Base-by-base conservation (phyloP, 1,139 yeast genomes). In the Diutina ranongensis region DNA sequence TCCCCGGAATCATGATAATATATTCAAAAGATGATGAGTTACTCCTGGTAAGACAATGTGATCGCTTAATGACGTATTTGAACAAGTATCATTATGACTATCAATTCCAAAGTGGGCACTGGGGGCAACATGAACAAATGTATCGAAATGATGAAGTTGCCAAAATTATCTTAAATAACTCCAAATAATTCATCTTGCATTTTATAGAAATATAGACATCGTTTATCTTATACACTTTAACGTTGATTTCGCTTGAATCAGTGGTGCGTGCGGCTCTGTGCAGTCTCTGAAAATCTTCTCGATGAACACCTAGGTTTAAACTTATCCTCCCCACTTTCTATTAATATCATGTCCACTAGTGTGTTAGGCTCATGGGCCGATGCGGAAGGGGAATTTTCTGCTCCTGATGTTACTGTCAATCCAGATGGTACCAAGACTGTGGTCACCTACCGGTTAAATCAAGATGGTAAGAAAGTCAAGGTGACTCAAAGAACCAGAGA, bases 401-500 rank as follows among this genome's bases (percentile, higher is more conserved):
- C 77, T 46, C 82, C 94, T 46, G 83, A 79, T 60, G 74, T 85
- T 57, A 83, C 80, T 49, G 76, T 76, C 47, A 86, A 87, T 62
- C 71, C 79, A 44, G 97, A 88, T 59, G 96, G 96, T 46, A 84
- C 97, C 52, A 87, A 85, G 64, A 86, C 96, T 16, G 81, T 89
- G 47, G 76, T 88, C 49, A 78, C 89, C 46, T 89, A 75, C 69
- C 77, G 84, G 59, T 67, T 80, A 52, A 83, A 84, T 56, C 82
- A 76, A 46, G 80, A 83, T 51, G 95, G 95, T 50, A 82, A 86
- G 63, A 87, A 84, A 61, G 86, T 85, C 52, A 86, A 83, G 63
- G 76, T 89, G 47, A 88, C 96, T 44, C 96, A 89, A 64, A 83
- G 74, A 62, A 78, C 92, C 60, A 80, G 75, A 61, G 86, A 83